phyloP scores from a whole-genome alignment of 2,329 filamentous ascomycete genomes.

The Fusarium poae region DNA sequence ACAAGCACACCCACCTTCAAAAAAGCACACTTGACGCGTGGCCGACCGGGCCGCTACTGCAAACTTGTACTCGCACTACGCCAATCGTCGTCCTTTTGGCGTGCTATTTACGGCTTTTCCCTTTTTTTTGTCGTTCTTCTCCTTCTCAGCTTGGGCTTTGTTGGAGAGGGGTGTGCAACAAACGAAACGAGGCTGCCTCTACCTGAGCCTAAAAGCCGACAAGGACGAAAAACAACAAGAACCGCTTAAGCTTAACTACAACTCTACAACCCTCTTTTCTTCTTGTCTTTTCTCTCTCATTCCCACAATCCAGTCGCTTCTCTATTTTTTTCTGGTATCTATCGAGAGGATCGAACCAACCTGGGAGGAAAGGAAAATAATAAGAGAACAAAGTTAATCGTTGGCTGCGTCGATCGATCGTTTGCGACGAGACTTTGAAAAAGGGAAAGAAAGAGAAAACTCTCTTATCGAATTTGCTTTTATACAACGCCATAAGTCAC shows the following conservation, averaged over 20 bases:
- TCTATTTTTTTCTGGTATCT: conserved; percentile 20
- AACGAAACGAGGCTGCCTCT: conserved; percentile 25
- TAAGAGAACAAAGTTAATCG: conserved; percentile 21
- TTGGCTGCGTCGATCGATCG: conserved; percentile 8
- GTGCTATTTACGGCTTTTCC: conserved; percentile 26
- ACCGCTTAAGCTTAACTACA: conserved; percentile 19
- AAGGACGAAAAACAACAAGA: conserved; percentile 10
- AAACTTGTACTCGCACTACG: conserved; percentile 8
- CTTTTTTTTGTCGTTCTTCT: neutral
- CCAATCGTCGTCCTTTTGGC: conserved; percentile 17
- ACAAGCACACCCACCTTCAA: conserved; percentile 10
- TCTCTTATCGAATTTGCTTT: conserved; percentile 22
- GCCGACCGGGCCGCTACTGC: conserved; percentile 11
- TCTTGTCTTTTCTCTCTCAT: neutral
- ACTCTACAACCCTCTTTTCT: conserved; percentile 26
- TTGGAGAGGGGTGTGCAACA: neutral
- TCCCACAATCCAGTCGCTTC: conserved; percentile 29
- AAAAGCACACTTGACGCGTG: conserved; percentile 7
- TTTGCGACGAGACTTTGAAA: conserved; percentile 14
- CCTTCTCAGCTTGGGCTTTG: conserved; percentile 23
- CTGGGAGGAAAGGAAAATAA: conserved; percentile 4
- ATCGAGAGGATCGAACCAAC: neutral
- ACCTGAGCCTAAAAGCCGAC: conserved; percentile 5
- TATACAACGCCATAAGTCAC: conserved; percentile 11
- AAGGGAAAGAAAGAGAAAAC: neutral